Evolutionary conservation across 2,329 filamentous ascomycete genomes (phyloP), one percentile per base, ranked within the genome.

Genomic region (Nemania diffusa): DNA sequence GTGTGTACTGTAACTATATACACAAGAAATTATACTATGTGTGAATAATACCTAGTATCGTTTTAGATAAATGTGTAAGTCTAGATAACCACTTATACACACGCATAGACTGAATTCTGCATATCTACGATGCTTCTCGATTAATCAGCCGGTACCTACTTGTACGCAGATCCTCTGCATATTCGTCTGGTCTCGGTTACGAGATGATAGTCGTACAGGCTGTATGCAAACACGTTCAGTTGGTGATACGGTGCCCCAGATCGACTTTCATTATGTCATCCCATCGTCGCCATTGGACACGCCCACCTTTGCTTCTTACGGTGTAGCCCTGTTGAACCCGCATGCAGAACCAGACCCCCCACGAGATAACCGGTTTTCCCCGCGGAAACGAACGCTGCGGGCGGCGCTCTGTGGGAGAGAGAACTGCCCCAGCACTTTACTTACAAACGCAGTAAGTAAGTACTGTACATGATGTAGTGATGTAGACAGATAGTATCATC

Each of bases 281-380:
- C 40, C 20, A 52, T 55, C 58, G 34, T 22, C 32, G 46, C 40
- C 57, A 65, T 68, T 68, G 55, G 57, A 61, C 58, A 57, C 59
- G 56, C 56, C 62, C 57, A 37, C 53, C 27, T 37, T 52, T 29
- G 11, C 52, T 62, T 17, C 58, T 62, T 62, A 62, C 64, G 58
- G 64, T 67, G 59, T 60, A 51, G 60, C 46, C 55, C 15, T 56
- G 64, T 37, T 61, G 65, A 53, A 44, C 46, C 52, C 24, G 65
- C 65, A 65, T 65, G 57, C 57, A 62, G 62, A 37, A 26, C 29
- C 42, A 44, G n/a, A 24, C 46, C 62, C 65, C 65, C 65, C 62
- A 69, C 64, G 67, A 37, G 64, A 60, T 57, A 57, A 37, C 64
- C 67, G 65, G 57, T 64, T 69, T 65, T 60, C 61, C 67, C 67